Evolutionary conservation across 371 early-diverging fungal species (phyloP).

Genomic region (Batkoa obscura): DNA sequence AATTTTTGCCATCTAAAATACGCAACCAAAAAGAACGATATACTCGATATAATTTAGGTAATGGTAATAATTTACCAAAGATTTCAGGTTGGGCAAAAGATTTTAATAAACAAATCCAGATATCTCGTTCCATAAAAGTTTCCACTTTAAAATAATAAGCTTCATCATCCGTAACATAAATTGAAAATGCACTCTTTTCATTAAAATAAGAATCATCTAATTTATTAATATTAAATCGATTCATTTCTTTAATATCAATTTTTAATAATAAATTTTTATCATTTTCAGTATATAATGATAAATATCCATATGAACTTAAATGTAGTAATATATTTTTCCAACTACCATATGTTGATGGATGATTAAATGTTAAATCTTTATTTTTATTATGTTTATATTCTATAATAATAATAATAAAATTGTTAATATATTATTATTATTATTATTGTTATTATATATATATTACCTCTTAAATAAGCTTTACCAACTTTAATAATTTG

Average conservation of each 20-base stretch:
- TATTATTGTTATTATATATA: background rate
- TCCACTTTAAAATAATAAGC: background rate
- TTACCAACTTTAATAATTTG: background rate
- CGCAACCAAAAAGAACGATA: background rate
- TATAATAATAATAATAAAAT: background rate
- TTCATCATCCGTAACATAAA: background rate
- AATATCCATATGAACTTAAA: background rate
- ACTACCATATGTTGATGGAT: background rate
- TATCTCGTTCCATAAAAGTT: background rate
- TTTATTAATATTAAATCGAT: background rate
- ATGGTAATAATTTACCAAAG: background rate
- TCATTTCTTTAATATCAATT: background rate
- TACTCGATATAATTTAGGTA: background rate
- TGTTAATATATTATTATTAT: background rate
- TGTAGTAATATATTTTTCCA: background rate
- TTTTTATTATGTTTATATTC: background rate
- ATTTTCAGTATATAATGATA: background rate
- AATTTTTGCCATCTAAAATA: background rate
- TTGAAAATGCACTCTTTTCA: background rate
- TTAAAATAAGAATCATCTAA: background rate
- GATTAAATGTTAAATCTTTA: background rate
- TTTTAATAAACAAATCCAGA: slow-evolving; percentile 1
- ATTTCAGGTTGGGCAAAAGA: background rate
- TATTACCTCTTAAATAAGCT: background rate
- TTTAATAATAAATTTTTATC: background rate